Percentiles rank a stretch among this genome's conserved stretches.
Evolutionary conservation across 2,329 filamentous ascomycete genomes (phyloP).

Genomic region (Fusarium tjaetaba): DNA sequence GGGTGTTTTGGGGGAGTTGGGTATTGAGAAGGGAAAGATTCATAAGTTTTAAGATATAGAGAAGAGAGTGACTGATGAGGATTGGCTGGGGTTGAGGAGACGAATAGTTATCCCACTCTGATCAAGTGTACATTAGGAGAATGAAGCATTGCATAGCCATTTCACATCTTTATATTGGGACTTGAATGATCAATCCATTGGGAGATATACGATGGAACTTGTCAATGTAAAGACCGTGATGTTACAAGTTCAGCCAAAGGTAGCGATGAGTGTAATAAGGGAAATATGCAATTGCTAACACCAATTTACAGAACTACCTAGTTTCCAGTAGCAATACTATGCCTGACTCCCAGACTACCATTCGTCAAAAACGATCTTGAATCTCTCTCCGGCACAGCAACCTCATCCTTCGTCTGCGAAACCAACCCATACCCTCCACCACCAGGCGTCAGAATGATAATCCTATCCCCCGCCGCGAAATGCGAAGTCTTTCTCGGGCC

Average conservation of each 20-base stretch:
- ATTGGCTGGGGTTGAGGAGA: fast-evolving
- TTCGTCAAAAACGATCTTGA: slow-evolving; percentile 30
- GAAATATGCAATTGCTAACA: neutral
- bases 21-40: slow-evolving; percentile 66
- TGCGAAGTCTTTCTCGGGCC: slow-evolving; percentile 36
- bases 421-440: slow-evolving; percentile 40
- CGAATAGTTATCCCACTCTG: neutral
- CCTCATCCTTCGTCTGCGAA: neutral
- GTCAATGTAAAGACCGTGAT: too few relatives aligned
- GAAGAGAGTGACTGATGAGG: too few relatives aligned
- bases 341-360: slow-evolving; percentile 31
- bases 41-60: slow-evolving; percentile 60
- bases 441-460: slow-evolving; percentile 42
- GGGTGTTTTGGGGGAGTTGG: slow-evolving; percentile 66
- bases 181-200: fast-evolving
- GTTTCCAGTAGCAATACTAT: slow-evolving; percentile 35
- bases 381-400: slow-evolving; percentile 13
- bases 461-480: slow-evolving; percentile 37
- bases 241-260: neutral
- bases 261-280: fast-evolving
- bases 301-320: neutral
- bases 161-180: fast-evolving
- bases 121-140: neutral
- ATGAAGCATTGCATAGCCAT: neutral
- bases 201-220: neutral